A percentile compares a stretch with the other conserved stretches of the same genome.
Conservation (phyloP, 2,329 filamentous ascomycete genomes). For the Talaromyces piceae region DNA sequence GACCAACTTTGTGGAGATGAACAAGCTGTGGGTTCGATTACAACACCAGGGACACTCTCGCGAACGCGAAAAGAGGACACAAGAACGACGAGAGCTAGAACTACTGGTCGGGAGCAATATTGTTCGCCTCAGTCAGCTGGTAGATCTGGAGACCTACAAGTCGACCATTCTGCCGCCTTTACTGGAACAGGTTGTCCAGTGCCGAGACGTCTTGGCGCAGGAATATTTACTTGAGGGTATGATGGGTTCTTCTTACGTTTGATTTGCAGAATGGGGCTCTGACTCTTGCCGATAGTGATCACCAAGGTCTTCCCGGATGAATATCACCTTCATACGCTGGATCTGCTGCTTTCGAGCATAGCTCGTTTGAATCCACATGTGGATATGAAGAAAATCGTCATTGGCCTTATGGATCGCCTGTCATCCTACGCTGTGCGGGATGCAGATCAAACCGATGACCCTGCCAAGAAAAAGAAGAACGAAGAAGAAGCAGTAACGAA, state of each 20-base stretch:
- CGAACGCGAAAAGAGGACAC: constrained; percentile 85
- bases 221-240: constrained; percentile 85
- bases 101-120: constrained; percentile 94
- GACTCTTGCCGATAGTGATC: constrained; percentile 56
- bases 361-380: constrained; percentile 91
- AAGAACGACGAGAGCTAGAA: constrained; percentile 91
- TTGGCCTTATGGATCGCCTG: constrained; percentile 92
- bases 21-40: constrained; percentile 96
- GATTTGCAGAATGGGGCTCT: constrained; percentile 20
- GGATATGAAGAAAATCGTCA: constrained; percentile 96
- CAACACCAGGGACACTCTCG: constrained; percentile 96
- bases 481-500: constrained; percentile 78
- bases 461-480: constrained; percentile 63
- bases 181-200: constrained; percentile 95
- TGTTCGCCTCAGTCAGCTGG: constrained; percentile 86
- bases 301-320: constrained; percentile 99
- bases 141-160: constrained; percentile 92
- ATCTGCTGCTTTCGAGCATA: constrained; percentile 89
- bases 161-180: constrained; percentile 79
- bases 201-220: constrained; percentile 90
- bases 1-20: constrained; percentile 99
- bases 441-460: constrained; percentile 61
- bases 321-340: constrained; percentile 92
- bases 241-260: background rate
- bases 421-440: constrained; percentile 93